Base-by-base conservation (phyloP, 2,329 filamentous ascomycete species). In the Penicillium expansum region DNA sequence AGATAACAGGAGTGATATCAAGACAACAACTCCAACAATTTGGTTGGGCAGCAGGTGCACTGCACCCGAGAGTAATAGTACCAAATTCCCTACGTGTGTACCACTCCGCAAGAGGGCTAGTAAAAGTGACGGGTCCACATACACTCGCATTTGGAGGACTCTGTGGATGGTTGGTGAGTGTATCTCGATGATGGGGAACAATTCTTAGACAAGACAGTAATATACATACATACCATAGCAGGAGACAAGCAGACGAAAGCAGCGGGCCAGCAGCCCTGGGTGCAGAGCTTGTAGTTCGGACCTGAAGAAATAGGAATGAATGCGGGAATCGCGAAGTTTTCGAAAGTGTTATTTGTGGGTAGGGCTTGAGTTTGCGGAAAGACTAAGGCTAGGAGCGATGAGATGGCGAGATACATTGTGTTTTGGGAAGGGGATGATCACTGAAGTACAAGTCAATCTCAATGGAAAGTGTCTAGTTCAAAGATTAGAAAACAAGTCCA, bases 41-140 rank as follows among this genome's bases (percentile, higher is more conserved):
- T 4, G 41, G 47, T 1, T 44, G 39, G 3, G 9, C 8, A 33
- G 16, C 14, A 43, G 32, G 32, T 10, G 27, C 8, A 29, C 7
- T 50, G 48, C 53, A 55, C 14, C 16, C 41, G 5, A 39, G 14
- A 11, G 3, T 39, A 18, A 56, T 45, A 10, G 13, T 9, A 32
- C 33, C 48, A 39, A 56, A 52, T 11, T 39, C 53, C 20, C 53
- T 52, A 38, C 38, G 32, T 14, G 47, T 51, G 33, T 55, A 55
- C 47, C 45, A 55, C 38, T 55, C 47, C 7, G 51, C 39, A 18
- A 55, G 45, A 18, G 52, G 52, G 7, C 52, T 51, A 3, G 22
- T 43, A 33, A 44, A 39, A 24, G 4, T 33, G 9, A 55, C 7
- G 8, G 45, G 13, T 5, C 11, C 11, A 18, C 53, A 55, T 22